phyloP scores from a whole-genome alignment of 225 moss, liverwort and hornwort species.

The Ulota crispa region DNA sequence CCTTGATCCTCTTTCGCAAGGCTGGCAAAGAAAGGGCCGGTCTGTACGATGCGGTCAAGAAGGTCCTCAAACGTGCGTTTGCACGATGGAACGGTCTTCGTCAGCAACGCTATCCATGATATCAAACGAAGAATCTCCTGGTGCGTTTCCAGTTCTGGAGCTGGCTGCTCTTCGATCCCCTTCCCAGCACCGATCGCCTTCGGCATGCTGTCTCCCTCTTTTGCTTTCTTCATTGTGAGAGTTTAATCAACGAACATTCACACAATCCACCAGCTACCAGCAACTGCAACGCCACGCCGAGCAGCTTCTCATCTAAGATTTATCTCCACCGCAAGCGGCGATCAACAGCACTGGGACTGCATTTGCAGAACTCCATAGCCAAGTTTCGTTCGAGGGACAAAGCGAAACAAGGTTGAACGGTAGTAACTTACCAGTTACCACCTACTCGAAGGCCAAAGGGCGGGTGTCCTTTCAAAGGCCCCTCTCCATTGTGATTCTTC shows the following conservation, averaged over 20 bases:
- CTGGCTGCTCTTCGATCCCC: neutral
- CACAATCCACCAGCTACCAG: neutral
- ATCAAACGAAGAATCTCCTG: conserved; percentile 41
- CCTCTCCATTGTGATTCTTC: neutral
- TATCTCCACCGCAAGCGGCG: neutral
- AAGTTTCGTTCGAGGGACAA: neutral
- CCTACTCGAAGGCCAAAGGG: conserved; percentile 20
- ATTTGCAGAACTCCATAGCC: neutral
- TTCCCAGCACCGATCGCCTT: neutral
- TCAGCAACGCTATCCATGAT: conserved; percentile 35
- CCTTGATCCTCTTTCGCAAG: conserved; percentile 35
- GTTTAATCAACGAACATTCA: neutral
- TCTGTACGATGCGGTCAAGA: conserved; percentile 38
- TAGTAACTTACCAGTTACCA: conserved; percentile 10
- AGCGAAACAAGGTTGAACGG: neutral
- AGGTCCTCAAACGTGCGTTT: conserved; percentile 49
- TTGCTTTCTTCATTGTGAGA: conserved; percentile 5
- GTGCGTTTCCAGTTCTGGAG: conserved; percentile 16
- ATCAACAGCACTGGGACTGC: neutral
- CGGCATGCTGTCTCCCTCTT: neutral
- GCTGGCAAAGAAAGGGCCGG: conserved; percentile 46
- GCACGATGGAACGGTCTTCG: conserved; percentile 25
- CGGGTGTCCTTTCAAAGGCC: conserved; percentile 12
- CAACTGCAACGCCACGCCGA: neutral
- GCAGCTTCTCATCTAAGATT: neutral